Evolutionary conservation across 768 basidiomycete genomes (phyloP), one percentile per base, ranked within the genome.

Genomic region (Chalciporus chontae): DNA sequence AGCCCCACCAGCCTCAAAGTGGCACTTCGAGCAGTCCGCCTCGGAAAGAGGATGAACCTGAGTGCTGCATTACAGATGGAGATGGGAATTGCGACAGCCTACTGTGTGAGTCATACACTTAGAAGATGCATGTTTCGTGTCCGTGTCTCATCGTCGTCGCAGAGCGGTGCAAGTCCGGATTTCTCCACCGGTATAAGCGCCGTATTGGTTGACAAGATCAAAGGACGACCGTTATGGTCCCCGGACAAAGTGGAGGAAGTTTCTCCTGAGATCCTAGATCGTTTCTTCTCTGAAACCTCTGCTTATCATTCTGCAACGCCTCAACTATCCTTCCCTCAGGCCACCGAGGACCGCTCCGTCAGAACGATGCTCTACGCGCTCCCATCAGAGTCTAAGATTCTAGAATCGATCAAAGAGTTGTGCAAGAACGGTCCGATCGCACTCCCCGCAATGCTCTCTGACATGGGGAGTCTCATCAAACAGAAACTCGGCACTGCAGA

Each of bases 1-100:
- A 94, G 93, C 69, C 95, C 95, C 10, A 96, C 94, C 1, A 94
- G 92, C 58, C 76, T 97, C 56, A 90, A 90, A 65, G 87, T 98
- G 31, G 81, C 94, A n/a, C 74, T 98, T 18, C 71, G 77, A 58
- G 89, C 90, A 1, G 79, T 94, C 47, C 82, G 87, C 41, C 71
- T 72, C 51, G 94, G 91, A n/a, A 80, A 74, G 58, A 69, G 70
- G 2, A 68, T 84, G 74, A 64, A 76, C 2, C 73, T 98, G 36
- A 71, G 75, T 5, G 75, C 87, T 50, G 81, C 81, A 1, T 72
- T 98, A 52, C 72, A 86, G 56, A 91, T 88, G 83, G 95, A 98
- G 63, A 73, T 94, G 55, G 81, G 80, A 57, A 87, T 97, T 61
- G 94, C 91, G 17, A 83, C 87, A 29, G 93, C 92, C 14, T 95